Percentiles rank a stretch among this genome's conserved stretches.
Evolutionary conservation across 768 basidiomycete species (phyloP).

Genomic region (Sistotremastrum suecicum): DNA sequence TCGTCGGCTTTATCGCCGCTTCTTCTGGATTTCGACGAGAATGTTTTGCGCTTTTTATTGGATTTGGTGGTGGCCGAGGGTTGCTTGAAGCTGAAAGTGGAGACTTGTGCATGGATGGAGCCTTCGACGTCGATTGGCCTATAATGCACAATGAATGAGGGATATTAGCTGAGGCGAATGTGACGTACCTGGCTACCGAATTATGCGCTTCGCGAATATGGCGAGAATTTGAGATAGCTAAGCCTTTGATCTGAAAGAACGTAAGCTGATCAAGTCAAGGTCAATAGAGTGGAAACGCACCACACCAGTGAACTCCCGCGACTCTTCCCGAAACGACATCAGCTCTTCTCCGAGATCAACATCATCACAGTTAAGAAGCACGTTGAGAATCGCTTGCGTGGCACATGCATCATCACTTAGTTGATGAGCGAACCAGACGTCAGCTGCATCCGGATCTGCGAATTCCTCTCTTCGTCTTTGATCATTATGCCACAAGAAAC

Average conservation of each 20-base stretch:
- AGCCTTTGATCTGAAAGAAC: constrained; percentile 40
- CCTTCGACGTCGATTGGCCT: constrained; percentile 49
- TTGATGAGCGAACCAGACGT: constrained; percentile 58
- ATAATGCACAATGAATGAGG: neutral
- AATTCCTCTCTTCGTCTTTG: constrained; percentile 26
- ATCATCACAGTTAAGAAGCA: constrained; percentile 39
- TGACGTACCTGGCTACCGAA: constrained; percentile 38
- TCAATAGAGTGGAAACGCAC: constrained; percentile 21
- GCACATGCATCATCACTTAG: constrained; percentile 54
- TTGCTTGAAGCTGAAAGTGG: constrained; percentile 29
- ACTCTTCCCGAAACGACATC: constrained; percentile 31
- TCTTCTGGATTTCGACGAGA: constrained; percentile 9
- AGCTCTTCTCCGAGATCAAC: constrained; percentile 35
- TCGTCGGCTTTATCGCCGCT: constrained; percentile 16
- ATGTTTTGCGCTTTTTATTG: constrained; percentile 15
- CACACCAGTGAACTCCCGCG: constrained; percentile 40
- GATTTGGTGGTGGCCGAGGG: constrained; percentile 10
- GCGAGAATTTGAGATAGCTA: constrained; percentile 44
- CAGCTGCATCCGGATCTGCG: constrained; percentile 37
- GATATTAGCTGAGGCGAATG: neutral
- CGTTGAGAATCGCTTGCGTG: constrained; percentile 46
- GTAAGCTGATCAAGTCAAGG: neutral
- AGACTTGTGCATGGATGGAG: constrained; percentile 27
- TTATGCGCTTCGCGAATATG: constrained; percentile 44
- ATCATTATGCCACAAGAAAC: constrained; percentile 44